These are phyloP conservation scores for Daldinia loculata DNA, from an alignment of 495 filamentous ascomycete species.

Conservation along the genomic window DNA sequence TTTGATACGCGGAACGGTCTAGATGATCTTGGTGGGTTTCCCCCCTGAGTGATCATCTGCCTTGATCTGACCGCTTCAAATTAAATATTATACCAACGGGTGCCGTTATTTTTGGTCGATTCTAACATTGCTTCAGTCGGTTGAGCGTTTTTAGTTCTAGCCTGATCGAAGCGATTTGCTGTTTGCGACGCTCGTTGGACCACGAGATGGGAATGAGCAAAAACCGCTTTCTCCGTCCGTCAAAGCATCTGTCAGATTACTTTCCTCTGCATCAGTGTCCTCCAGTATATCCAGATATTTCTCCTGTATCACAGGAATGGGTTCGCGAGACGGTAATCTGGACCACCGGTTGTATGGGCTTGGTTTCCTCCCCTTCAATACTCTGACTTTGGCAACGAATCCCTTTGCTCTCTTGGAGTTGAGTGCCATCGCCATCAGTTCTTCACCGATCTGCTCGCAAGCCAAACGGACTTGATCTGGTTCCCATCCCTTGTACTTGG, in stretches of 20 bases:
- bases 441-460: conserved; percentile 62
- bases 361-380: conserved; percentile 68
- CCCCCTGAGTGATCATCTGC: background rate
- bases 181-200: conserved; percentile 11
- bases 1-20: background rate
- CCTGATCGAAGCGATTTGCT: conserved; percentile 14
- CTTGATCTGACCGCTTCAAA: background rate
- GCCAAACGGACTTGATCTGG: conserved; percentile 62
- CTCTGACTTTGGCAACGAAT: conserved; percentile 57
- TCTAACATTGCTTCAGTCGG: background rate
- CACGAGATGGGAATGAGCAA: conserved; percentile 24
- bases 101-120: conserved; percentile 1
- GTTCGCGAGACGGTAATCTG: conserved; percentile 40
- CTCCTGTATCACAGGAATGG: conserved; percentile 31
- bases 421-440: conserved; percentile 60
- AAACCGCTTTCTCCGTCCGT: conserved; percentile 35
- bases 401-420: conserved; percentile 52
- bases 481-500: conserved; percentile 65
- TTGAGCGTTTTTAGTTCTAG: conserved; percentile 1
- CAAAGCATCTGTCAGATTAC: conserved; percentile 20
- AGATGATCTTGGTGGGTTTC: background rate
- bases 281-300: conserved; percentile 20
- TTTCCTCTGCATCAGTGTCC: conserved; percentile 25
- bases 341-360: conserved; percentile 29
- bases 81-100: background rate